phyloP scores from a whole-genome alignment of 192 early-diverging fungal genomes.

The Coemansia sp. region DNA sequence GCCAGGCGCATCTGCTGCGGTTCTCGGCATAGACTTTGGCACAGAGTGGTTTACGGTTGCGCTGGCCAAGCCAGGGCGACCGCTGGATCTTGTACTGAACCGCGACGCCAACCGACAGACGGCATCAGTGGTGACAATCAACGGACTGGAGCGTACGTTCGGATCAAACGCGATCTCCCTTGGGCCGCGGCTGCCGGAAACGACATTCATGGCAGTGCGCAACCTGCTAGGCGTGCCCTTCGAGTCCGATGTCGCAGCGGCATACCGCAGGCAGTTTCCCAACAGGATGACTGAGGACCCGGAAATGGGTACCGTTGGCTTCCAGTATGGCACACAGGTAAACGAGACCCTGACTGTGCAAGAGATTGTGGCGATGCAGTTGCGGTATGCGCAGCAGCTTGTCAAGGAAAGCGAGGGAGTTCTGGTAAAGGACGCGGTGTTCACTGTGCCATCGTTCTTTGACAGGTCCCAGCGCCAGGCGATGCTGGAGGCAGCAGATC shows the following conservation, averaged over 20 bases:
- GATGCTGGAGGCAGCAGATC: slow-evolving; percentile 86
- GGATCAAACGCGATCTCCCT: slow-evolving; percentile 76
- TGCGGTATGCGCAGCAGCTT: slow-evolving; percentile 82
- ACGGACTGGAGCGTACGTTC: slow-evolving; percentile 70
- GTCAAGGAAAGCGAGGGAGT: slow-evolving; percentile 76
- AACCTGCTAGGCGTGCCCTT: slow-evolving; percentile 76
- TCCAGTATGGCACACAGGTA: slow-evolving; percentile 61
- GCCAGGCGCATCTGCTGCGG: slow-evolving; percentile 57
- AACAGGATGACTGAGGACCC: slow-evolving; percentile 77
- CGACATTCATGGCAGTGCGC: slow-evolving; percentile 82
- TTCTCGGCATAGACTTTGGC: slow-evolving; percentile 96
- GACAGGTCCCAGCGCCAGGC: slow-evolving; percentile 89
- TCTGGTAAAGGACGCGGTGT: slow-evolving; percentile 79
- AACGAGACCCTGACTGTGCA: slow-evolving; percentile 66
- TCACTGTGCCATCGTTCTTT: slow-evolving; percentile 93
- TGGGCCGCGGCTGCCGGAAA: slow-evolving; percentile 58
- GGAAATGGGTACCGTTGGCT: slow-evolving; percentile 64
- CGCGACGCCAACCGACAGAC: slow-evolving; percentile 93
- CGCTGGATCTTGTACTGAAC: slow-evolving; percentile 94
- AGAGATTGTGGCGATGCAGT: slow-evolving; percentile 93
- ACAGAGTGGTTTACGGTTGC: slow-evolving; percentile 97
- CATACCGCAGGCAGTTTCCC: slow-evolving; percentile 73
- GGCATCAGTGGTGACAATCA: slow-evolving; percentile 73
- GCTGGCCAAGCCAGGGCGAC: slow-evolving; percentile 84
- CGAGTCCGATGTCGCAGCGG: slow-evolving; percentile 66